These are phyloP conservation scores for Oryza meyeriana DNA, from an alignment of 176 grass and related monocot species.

Conservation along the genomic window DNA sequence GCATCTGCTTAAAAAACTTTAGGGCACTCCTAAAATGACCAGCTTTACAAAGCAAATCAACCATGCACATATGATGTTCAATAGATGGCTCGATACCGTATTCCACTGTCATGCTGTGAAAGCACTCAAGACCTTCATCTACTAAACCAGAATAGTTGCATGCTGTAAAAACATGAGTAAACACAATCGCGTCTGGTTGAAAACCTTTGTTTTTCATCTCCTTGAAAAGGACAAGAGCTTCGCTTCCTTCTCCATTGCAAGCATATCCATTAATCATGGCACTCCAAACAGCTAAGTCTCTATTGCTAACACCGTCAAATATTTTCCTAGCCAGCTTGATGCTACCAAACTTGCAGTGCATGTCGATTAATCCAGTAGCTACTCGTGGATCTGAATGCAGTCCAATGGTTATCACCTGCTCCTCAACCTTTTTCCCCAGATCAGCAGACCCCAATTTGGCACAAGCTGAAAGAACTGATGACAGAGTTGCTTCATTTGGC, in stretches of 20 bases:
- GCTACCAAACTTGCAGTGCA: slow-evolving; percentile 56
- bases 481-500: slow-evolving; percentile 50
- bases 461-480: slow-evolving; percentile 44
- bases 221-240: slow-evolving; percentile 46
- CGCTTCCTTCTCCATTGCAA: slow-evolving; percentile 46
- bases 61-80: slow-evolving; percentile 69
- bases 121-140: slow-evolving; percentile 54
- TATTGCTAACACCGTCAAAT: slow-evolving; percentile 45
- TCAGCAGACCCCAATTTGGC: slow-evolving; percentile 38
- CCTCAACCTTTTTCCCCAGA: slow-evolving; percentile 36
- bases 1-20: slow-evolving; percentile 46
- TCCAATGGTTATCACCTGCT: slow-evolving; percentile 27
- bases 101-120: slow-evolving; percentile 44
- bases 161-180: slow-evolving; percentile 57
- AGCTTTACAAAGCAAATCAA: slow-evolving; percentile 62
- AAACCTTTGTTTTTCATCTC: slow-evolving; percentile 54
- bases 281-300: slow-evolving; percentile 68
- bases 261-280: slow-evolving; percentile 70
- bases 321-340: slow-evolving; percentile 54
- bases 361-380: slow-evolving; percentile 47
- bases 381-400: slow-evolving; percentile 43
- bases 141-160: slow-evolving; percentile 65
- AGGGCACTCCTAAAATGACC: slow-evolving; percentile 38
- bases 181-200: slow-evolving; percentile 60
- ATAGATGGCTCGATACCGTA: slow-evolving; percentile 49